Conservation (phyloP, 108 stramenopile species). For the Stephanodiscus triporus region DNA sequence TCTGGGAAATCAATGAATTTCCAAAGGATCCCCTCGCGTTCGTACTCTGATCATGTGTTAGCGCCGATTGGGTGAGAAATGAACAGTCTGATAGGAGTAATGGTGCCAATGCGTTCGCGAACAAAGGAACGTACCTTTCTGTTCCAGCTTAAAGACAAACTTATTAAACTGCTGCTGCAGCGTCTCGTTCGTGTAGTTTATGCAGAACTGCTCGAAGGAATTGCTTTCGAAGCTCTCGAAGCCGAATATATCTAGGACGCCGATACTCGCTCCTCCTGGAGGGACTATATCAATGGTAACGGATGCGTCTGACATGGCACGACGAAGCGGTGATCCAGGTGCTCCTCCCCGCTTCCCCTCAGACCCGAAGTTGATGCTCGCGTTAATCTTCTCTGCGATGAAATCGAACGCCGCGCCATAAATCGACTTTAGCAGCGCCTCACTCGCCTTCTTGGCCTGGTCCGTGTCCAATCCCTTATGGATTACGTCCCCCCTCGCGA, state of each 20-base stretch:
- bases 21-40: conserved; percentile 90
- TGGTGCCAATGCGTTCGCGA: conserved; percentile 26
- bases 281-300: conserved; percentile 38
- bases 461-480: conserved; percentile 55
- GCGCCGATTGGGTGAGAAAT: not conserved
- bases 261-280: conserved; percentile 42
- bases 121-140: conserved; percentile 41
- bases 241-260: conserved; percentile 96
- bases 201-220: conserved; percentile 94
- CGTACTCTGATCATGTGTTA: conserved; percentile 56
- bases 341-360: not conserved
- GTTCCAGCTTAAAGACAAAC: conserved; percentile 91
- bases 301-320: not conserved
- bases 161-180: conserved; percentile 95
- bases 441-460: conserved; percentile 76
- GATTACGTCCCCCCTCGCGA: conserved; percentile 60
- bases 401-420: conserved; percentile 84
- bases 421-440: conserved; percentile 91
- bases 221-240: conserved; percentile 95
- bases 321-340: conserved; percentile 4
- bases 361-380: conserved; percentile 38
- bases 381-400: conserved; percentile 66
- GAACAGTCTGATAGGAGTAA: conserved; percentile 45
- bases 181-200: conserved; percentile 96
- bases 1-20: conserved; percentile 92